phyloP scores from a whole-genome alignment of 139 green algal species.

The Chlorella sp. region DNA sequence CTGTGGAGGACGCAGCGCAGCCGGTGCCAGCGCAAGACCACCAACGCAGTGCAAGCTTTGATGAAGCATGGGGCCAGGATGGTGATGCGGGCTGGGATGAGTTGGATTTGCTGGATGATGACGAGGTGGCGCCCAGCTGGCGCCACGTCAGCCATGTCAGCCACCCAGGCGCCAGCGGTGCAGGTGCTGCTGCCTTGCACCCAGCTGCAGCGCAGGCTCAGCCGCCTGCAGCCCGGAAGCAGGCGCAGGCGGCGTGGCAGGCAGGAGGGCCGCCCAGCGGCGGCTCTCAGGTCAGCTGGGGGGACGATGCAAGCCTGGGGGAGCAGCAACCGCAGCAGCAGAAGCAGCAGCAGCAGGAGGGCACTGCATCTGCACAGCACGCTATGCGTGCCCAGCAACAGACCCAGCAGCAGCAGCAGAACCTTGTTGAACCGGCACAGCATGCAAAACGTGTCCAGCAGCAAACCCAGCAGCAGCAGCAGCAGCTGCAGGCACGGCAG shows the following conservation, averaged over 20 bases:
- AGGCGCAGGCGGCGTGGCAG: background rate
- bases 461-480: slow-evolving; percentile 1
- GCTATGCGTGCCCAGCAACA: too few relatives aligned
- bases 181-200: background rate
- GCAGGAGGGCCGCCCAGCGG: background rate
- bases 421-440: too few relatives aligned
- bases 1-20: background rate
- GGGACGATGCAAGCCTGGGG: background rate
- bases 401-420: slow-evolving; percentile 3
- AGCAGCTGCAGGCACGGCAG: background rate
- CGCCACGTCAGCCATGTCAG: background rate
- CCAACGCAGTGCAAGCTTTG: too few relatives aligned
- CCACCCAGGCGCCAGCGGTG: background rate
- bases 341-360: background rate
- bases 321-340: background rate
- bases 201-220: background rate
- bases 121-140: background rate
- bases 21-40: background rate
- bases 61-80: too few relatives aligned
- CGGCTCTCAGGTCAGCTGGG: background rate
- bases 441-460: too few relatives aligned
- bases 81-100: too few relatives aligned
- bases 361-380: too few relatives aligned
- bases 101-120: background rate
- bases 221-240: background rate